These are phyloP conservation scores for Globisporangium heterothallicum DNA, from an alignment of 352 stramenopile species.

Conservation along the genomic window DNA sequence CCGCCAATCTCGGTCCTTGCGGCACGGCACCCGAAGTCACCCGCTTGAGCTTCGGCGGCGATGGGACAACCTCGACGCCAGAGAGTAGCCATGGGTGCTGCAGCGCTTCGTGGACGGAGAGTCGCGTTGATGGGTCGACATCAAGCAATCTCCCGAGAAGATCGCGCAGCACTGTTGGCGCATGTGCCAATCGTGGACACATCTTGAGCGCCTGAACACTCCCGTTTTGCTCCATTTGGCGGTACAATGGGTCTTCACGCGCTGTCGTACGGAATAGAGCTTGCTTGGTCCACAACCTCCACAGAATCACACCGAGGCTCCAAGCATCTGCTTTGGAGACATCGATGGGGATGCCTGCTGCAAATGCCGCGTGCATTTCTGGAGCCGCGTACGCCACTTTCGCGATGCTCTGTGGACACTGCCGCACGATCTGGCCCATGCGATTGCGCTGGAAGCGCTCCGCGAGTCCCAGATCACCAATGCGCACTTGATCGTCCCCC, in stretches of 20 bases:
- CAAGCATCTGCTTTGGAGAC: conserved; percentile 58
- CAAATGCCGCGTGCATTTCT: conserved; percentile 33
- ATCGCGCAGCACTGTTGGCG: conserved; percentile 28
- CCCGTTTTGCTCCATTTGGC: conserved; percentile 27
- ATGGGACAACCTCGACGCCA: no score
- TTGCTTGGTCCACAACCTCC: conserved; percentile 57
- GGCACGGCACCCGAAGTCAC: background rate
- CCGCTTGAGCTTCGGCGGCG: conserved; percentile 2
- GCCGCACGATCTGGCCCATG: conserved; percentile 21
- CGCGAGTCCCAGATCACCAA: conserved; percentile 91
- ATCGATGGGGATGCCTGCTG: conserved; percentile 24
- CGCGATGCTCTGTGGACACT: conserved; percentile 19
- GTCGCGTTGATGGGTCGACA: conserved; percentile 31
- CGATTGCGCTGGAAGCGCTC: conserved; percentile 22
- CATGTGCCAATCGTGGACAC: conserved; percentile 17
- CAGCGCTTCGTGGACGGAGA: conserved; percentile 45
- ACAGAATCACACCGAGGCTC: conserved; percentile 70
- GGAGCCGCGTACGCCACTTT: conserved; percentile 70
- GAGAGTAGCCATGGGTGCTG: conserved; percentile 45
- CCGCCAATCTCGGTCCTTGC: background rate
- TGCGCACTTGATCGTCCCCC: conserved; percentile 56
- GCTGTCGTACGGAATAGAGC: conserved; percentile 40
- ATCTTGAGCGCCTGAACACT: conserved; percentile 22
- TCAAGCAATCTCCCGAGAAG: conserved; percentile 48
- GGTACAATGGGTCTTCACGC: conserved; percentile 43